Base-by-base conservation (phyloP, 2,329 filamentous ascomycete genomes). In the Endothia cerciana region DNA sequence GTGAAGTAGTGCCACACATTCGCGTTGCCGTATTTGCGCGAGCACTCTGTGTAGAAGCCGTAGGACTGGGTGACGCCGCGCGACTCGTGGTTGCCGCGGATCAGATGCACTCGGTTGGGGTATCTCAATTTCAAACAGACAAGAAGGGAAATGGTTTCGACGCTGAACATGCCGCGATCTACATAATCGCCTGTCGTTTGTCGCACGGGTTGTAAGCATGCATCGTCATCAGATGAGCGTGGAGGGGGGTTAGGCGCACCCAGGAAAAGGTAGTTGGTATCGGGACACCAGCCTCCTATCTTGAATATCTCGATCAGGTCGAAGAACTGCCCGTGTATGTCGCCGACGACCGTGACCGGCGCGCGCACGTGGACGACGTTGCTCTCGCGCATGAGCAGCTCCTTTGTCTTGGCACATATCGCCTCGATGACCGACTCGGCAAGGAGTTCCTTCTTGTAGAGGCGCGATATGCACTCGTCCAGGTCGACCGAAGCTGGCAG, bases 1-100 rank as follows among this genome's bases (percentile, higher is more conserved):
- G 95, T 99, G 77, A 99, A 99, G 78, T 98, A 95, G 79, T 99
- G 95, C 95, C 95, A 99, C 28, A 99, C 95, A 73, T 95, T 97
- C 70, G 95, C 93, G 75, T 97, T 98, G 76, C 95, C 95, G 79
- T 99, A 99, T 80, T 99, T 99, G 72, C 95, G 90, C 25, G 91
- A 93, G 79, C 95, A 99, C 77, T 99, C 95, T 28, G 95, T 98
- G 77, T 99, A 99, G 81, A 99, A 99, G 65, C 95, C 95, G 79
- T 99, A 99, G 36, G 94, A 98, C 79, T 99, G 95, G 13, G 95
- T 99, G 63, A 99, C 95, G 73, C 95, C 95, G 73, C 95, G 90
- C 65, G 93, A 97, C 80, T 99, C 95, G 81, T 99, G 95, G 79
- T 99, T 99, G 72, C 95, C 95, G 73, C 95, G 91, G 76, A 99